Percentiles rank a stretch among this genome's conserved stretches.
These are phyloP conservation scores for Tulasnella sp. DNA, from an alignment of 768 basidiomycete species.

Conservation along the genomic window DNA sequence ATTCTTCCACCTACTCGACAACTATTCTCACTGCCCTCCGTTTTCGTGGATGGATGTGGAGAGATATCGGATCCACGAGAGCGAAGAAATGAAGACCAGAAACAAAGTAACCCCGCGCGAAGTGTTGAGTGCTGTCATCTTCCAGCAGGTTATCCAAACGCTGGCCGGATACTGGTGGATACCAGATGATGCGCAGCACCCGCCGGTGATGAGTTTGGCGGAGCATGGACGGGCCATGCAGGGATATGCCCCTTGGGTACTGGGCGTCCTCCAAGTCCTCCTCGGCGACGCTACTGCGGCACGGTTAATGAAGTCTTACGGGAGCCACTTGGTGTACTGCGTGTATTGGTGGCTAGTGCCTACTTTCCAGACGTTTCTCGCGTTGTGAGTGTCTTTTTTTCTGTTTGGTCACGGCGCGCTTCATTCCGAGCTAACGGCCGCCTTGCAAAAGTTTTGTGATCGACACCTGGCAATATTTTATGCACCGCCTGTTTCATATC, in stretches of 20 bases:
- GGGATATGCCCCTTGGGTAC: conserved; percentile 40
- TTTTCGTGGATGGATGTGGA: conserved; percentile 68
- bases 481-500: conserved; percentile 87
- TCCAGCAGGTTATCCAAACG: conserved; percentile 87
- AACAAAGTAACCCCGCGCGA: conserved; percentile 69
- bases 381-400: conserved; percentile 63
- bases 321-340: conserved; percentile 50
- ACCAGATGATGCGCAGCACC: conserved; percentile 39
- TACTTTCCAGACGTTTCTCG: conserved; percentile 61
- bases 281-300: conserved; percentile 46
- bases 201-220: conserved; percentile 30
- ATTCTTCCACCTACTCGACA: conserved; percentile 79
- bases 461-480: conserved; percentile 98
- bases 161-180: conserved; percentile 66
- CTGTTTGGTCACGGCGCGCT: conserved; percentile 18
- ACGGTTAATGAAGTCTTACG: conserved; percentile 42
- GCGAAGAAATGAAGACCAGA: conserved; percentile 64
- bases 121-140: conserved; percentile 74
- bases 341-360: conserved; percentile 96
- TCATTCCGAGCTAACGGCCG: background rate
- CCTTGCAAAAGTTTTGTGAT: conserved; percentile 66
- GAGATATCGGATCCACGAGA: conserved; percentile 83
- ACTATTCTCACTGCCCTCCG: conserved; percentile 42
- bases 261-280: conserved; percentile 40
- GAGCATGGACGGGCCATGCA: conserved; percentile 44